These are phyloP conservation scores for Lolium multiflorum DNA, from an alignment of 176 grass and related monocot species.

Conservation along the genomic window DNA sequence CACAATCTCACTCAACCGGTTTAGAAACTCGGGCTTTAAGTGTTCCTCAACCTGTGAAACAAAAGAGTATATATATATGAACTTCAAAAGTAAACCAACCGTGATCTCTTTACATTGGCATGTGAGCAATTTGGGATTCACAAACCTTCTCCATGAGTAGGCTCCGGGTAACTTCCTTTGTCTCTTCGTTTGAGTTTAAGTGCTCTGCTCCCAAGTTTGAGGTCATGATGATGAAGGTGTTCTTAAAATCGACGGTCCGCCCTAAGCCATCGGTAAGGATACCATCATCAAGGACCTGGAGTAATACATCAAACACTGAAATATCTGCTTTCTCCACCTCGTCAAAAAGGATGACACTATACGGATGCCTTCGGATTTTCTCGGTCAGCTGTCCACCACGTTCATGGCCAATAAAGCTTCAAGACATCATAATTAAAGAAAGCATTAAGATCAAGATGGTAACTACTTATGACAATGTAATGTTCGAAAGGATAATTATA, in stretches of 20 bases:
- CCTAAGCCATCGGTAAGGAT: background rate
- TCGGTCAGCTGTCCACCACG: background rate
- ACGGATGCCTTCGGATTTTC: background rate
- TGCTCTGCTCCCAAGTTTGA: background rate
- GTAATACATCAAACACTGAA: background rate
- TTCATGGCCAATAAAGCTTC: background rate
- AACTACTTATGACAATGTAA: background rate
- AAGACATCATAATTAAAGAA: background rate
- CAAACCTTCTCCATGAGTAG: background rate
- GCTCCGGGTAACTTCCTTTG: background rate
- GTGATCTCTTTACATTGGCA: background rate
- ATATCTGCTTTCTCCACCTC: background rate
- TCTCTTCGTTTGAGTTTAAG: background rate
- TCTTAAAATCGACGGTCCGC: background rate
- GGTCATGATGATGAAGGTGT: slow-evolving; percentile 1
- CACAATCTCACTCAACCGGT: background rate
- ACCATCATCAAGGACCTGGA: background rate
- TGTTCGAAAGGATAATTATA: background rate
- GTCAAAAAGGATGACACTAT: background rate
- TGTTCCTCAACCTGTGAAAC: background rate
- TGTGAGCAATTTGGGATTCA: background rate
- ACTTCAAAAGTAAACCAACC: background rate
- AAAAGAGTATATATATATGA: background rate
- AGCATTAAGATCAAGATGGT: background rate
- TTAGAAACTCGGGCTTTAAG: background rate